Conservation (phyloP, 2,329 filamentous ascomycete genomes). For the Xylaria multiplex region DNA sequence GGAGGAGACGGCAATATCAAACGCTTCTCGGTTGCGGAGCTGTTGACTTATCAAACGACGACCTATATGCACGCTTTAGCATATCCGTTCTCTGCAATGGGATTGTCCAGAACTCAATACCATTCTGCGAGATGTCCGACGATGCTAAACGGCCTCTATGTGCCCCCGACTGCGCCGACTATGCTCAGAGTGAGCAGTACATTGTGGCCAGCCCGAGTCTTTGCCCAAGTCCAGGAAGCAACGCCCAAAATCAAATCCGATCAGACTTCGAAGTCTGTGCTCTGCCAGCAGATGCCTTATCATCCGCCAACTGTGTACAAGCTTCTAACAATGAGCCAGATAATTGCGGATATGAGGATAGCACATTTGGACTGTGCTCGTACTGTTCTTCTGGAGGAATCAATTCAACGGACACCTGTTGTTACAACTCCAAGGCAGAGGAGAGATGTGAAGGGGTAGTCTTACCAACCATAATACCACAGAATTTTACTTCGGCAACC, state of each 20-base stretch:
- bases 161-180: slow-evolving; percentile 87
- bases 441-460: slow-evolving; percentile 78
- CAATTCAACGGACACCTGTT: slow-evolving; percentile 96
- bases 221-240: slow-evolving; percentile 72
- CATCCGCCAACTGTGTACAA: slow-evolving; percentile 75
- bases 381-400: slow-evolving; percentile 86
- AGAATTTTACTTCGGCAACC: slow-evolving; percentile 65
- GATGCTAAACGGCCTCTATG: slow-evolving; percentile 79
- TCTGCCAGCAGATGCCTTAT: slow-evolving; percentile 81
- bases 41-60: slow-evolving; percentile 79
- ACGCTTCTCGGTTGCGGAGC: slow-evolving; percentile 81
- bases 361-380: slow-evolving; percentile 80
- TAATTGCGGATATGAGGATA: slow-evolving; percentile 85
- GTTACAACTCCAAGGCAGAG: slow-evolving; percentile 81
- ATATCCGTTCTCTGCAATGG: slow-evolving; percentile 92
- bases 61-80: slow-evolving; percentile 92
- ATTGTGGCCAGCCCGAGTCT: slow-evolving; percentile 78
- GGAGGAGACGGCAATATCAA: slow-evolving; percentile 84
- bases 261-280: slow-evolving; percentile 93
- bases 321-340: slow-evolving; percentile 82
- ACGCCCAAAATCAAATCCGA: slow-evolving; percentile 80
- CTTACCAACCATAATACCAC: slow-evolving; percentile 78
- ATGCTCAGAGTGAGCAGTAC: slow-evolving; percentile 87
- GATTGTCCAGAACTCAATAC: slow-evolving; percentile 88
- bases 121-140: slow-evolving; percentile 72